Evolutionary conservation across 2,329 filamentous ascomycete species (phyloP).

Genomic region (Aspergillus sp.): DNA sequence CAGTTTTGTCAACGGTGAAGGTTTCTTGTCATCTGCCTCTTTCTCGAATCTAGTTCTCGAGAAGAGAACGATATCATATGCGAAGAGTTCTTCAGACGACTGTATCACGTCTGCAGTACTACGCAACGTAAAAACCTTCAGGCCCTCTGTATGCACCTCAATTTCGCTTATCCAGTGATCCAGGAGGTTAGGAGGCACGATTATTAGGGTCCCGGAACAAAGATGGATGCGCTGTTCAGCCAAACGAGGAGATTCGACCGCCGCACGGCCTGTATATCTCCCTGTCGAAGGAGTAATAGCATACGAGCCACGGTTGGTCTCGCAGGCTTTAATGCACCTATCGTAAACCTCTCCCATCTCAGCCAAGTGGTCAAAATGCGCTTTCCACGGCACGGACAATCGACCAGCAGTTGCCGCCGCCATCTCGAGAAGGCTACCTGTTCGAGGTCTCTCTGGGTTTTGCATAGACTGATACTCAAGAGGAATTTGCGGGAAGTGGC

Average conservation of each 20-base stretch:
- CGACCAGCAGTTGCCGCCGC: slow-evolving; percentile 68
- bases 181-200: slow-evolving; percentile 80
- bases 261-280: slow-evolving; percentile 41
- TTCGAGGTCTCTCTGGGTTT: slow-evolving; percentile 44
- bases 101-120: slow-evolving; percentile 57
- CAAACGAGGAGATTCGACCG: slow-evolving; percentile 39
- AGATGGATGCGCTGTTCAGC: slow-evolving; percentile 56
- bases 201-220: slow-evolving; percentile 69
- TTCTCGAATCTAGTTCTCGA: slow-evolving; percentile 71
- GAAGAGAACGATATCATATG: slow-evolving; percentile 76
- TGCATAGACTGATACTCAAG: slow-evolving; percentile 55
- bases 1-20: slow-evolving; percentile 65
- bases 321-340: slow-evolving; percentile 57
- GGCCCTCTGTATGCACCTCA: slow-evolving; percentile 67
- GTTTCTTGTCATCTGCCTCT: slow-evolving; percentile 58
- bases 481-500: slow-evolving; percentile 66
- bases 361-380: slow-evolving; percentile 57
- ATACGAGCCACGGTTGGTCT: slow-evolving; percentile 61
- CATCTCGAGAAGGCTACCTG: slow-evolving; percentile 72
- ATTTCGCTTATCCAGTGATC: slow-evolving; percentile 85
- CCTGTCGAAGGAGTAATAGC: slow-evolving; percentile 50
- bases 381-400: slow-evolving; percentile 68
- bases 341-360: slow-evolving; percentile 52
- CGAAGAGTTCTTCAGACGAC: slow-evolving; percentile 55
- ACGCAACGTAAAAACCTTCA: slow-evolving; percentile 66